phyloP scores from a whole-genome alignment of 352 stramenopile genomes.

The Phytophthora litchii region DNA sequence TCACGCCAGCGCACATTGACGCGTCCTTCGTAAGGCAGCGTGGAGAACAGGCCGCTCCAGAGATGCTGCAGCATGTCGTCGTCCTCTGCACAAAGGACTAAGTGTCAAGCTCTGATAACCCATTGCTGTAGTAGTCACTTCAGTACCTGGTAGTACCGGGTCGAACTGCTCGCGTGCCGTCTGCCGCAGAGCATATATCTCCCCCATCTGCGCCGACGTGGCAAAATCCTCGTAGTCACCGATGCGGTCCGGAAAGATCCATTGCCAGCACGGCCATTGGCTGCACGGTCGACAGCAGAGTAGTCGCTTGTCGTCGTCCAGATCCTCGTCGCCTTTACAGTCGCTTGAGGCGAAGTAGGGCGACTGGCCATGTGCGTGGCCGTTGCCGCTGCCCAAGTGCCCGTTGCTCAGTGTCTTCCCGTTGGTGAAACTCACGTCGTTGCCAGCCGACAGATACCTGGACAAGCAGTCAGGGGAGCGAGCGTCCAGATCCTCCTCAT shows the following conservation, averaged over 20 bases:
- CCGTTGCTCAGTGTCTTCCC: conserved; percentile 21
- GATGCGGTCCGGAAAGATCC: conserved; percentile 60
- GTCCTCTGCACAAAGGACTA: conserved; percentile 42
- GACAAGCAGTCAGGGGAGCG: conserved; percentile 32
- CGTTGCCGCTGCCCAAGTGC: conserved; percentile 17
- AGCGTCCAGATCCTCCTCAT: conserved; percentile 18
- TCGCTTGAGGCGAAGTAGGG: conserved; percentile 22
- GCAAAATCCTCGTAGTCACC: conserved; percentile 74
- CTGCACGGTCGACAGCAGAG: conserved; percentile 37
- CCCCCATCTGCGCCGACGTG: conserved; percentile 58
- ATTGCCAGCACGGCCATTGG: conserved; percentile 67
- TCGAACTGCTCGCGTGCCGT: conserved; percentile 68
- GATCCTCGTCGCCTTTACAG: conserved; percentile 31
- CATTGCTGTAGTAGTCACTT: not conserved
- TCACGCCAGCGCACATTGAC: conserved; percentile 68
- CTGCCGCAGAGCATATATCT: conserved; percentile 65
- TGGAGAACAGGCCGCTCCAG: conserved; percentile 71
- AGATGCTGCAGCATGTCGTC: conserved; percentile 66
- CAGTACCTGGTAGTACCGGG: conserved; percentile 39
- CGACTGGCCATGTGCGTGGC: conserved; percentile 13
- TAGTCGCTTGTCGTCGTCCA: conserved; percentile 16
- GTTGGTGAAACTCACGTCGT: conserved; percentile 3
- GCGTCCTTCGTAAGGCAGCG: conserved; percentile 66
- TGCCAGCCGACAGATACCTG: conserved; percentile 28
- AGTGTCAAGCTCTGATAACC: conserved; percentile 5